phyloP scores from a whole-genome alignment of 1,139 yeast species.

The Pichiaceae sp. region DNA sequence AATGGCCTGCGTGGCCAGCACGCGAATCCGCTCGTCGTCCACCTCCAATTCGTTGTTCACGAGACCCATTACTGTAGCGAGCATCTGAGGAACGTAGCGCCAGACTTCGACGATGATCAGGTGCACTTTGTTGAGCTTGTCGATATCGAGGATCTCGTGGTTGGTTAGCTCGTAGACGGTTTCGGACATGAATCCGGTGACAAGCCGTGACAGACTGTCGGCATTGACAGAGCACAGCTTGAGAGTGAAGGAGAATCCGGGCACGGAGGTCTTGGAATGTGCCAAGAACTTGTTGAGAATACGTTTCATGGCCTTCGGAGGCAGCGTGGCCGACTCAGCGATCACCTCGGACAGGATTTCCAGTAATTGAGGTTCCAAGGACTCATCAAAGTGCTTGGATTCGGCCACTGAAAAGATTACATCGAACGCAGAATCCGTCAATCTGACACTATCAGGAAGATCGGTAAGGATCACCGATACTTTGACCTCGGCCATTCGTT shows the following conservation, averaged over 20 bases:
- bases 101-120: conserved; percentile 60
- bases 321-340: conserved; percentile 65
- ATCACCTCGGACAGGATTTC: conserved; percentile 72
- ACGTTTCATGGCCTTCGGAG: conserved; percentile 52
- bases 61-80: conserved; percentile 69
- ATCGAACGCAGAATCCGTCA: conserved; percentile 51
- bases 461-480: conserved; percentile 76
- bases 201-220: conserved; percentile 69
- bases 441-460: conserved; percentile 49
- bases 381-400: conserved; percentile 31
- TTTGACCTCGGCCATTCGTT: conserved; percentile 67
- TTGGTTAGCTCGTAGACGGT: conserved; percentile 43
- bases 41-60: conserved; percentile 75
- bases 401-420: conserved; percentile 50
- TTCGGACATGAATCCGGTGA: conserved; percentile 78
- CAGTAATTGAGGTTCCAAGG: conserved; percentile 50
- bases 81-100: conserved; percentile 68
- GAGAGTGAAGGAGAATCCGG: conserved; percentile 62
- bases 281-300: conserved; percentile 46
- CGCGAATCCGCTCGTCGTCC: conserved; percentile 55
- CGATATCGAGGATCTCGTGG: not conserved
- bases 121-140: conserved; percentile 47
- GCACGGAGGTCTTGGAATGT: conserved; percentile 21
- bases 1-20: conserved; percentile 64
- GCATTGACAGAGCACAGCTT: conserved; percentile 62